A percentile compares a stretch with the other conserved stretches of the same genome.
Evolutionary conservation across 371 early-diverging fungal genomes (phyloP).

Genomic region (Mortierella sp.): DNA sequence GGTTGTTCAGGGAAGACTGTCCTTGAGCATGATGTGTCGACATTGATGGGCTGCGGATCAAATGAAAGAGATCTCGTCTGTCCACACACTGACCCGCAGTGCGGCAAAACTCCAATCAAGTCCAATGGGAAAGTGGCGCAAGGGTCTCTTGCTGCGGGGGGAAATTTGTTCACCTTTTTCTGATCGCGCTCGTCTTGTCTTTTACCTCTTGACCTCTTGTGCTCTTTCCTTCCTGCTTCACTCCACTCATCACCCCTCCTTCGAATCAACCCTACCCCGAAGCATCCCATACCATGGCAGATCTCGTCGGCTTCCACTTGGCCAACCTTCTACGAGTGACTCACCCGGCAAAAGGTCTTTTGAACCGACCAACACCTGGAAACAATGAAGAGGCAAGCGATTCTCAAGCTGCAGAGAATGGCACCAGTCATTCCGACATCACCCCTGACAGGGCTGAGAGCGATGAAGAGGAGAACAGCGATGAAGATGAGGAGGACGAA

Average conservation of each 20-base stretch:
- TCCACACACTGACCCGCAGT: background rate
- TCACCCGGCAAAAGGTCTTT: conserved; percentile 6
- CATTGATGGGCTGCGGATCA: conserved; percentile 3
- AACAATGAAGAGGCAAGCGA: background rate
- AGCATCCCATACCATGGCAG: conserved; percentile 27
- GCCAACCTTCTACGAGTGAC: conserved; percentile 40
- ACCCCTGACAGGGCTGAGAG: background rate
- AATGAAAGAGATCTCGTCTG: background rate
- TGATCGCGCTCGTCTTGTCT: background rate
- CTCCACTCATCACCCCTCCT: no score
- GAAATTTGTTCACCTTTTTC: background rate
- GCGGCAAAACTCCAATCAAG: background rate
- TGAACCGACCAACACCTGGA: background rate
- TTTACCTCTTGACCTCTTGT: background rate
- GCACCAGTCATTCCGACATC: background rate
- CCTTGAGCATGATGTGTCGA: conserved; percentile 24
- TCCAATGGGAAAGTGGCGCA: conserved; percentile 1
- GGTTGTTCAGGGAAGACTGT: background rate
- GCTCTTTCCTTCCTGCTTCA: no score
- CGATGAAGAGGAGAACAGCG: background rate
- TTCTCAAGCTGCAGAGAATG: background rate
- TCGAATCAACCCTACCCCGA: no score
- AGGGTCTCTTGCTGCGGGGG: background rate
- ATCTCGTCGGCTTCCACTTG: conserved; percentile 40
- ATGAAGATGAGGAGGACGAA: conserved; percentile 27